phyloP scores from a whole-genome alignment of 257 asterid species.

The Penstemon barbatus region DNA sequence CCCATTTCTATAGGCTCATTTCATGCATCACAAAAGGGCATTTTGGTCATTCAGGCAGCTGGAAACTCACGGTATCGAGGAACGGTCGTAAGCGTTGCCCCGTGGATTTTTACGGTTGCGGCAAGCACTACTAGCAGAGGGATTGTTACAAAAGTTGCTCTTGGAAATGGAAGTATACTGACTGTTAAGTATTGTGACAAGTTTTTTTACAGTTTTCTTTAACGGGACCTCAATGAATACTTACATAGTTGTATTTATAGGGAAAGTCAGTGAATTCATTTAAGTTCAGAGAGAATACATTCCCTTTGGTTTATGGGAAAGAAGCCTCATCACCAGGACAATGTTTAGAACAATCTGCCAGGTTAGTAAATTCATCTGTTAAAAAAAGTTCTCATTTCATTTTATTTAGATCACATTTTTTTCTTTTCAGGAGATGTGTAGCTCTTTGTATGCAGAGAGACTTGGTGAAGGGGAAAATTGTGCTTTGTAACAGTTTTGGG shows the following conservation, averaged over 20 bases:
- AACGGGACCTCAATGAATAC: too few species aligned
- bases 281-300: conserved; percentile 14
- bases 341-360: neutral
- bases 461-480: conserved; percentile 32
- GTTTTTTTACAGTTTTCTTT: too few species aligned
- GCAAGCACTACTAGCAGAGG: conserved; percentile 29
- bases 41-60: conserved; percentile 28
- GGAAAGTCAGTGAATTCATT: conserved; percentile 30
- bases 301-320: conserved; percentile 26
- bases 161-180: conserved; percentile 30
- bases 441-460: conserved; percentile 3
- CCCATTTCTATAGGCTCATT: conserved; percentile 41
- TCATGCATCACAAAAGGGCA: conserved; percentile 34
- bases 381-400: neutral
- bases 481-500: conserved; percentile 8
- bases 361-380: neutral
- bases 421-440: conserved; percentile 1
- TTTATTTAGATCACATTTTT: neutral
- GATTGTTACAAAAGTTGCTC: conserved; percentile 21
- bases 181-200: conserved; percentile 3
- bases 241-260: neutral
- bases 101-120: conserved; percentile 35
- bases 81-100: conserved; percentile 11
- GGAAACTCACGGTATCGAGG: conserved; percentile 25
- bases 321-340: neutral